Conservation (phyloP, 2,329 filamentous ascomycete genomes). For the Fusarium begoniae region DNA sequence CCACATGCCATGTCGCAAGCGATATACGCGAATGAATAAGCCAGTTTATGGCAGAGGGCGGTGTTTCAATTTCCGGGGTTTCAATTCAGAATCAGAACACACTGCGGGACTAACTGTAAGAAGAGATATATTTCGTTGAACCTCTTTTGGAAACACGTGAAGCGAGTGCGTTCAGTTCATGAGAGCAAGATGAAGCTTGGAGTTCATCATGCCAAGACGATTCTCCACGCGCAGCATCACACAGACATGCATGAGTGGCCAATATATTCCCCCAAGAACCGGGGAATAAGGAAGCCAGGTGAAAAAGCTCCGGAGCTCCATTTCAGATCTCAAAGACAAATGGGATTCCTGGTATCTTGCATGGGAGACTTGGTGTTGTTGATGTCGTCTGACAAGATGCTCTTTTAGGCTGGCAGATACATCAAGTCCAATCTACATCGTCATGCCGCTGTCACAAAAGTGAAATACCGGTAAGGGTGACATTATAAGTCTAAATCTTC, state of each 20-base stretch:
- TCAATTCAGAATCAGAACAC: background rate
- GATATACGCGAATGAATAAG: background rate
- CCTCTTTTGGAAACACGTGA: too few relatives aligned
- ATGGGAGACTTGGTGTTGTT: background rate
- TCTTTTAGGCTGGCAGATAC: background rate
- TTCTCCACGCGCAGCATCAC: conserved; percentile 2
- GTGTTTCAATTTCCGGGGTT: background rate
- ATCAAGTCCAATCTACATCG: background rate
- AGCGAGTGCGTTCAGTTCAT: background rate
- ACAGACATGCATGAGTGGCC: background rate
- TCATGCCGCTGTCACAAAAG: background rate
- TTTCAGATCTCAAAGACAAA: background rate
- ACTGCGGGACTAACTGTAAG: background rate
- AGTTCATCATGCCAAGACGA: conserved; percentile 17
- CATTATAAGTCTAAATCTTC: background rate
- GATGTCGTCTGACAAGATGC: background rate
- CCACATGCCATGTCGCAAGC: background rate
- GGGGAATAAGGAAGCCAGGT: background rate
- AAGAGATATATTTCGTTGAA: background rate
- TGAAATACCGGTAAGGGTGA: background rate
- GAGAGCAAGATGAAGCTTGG: background rate
- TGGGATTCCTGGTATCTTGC: background rate
- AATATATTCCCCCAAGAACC: background rate
- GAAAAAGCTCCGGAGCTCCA: conserved; percentile 9
- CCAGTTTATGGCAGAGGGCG: background rate